Conservation (phyloP, 306 rosid genomes). For the Castanea sativa region DNA sequence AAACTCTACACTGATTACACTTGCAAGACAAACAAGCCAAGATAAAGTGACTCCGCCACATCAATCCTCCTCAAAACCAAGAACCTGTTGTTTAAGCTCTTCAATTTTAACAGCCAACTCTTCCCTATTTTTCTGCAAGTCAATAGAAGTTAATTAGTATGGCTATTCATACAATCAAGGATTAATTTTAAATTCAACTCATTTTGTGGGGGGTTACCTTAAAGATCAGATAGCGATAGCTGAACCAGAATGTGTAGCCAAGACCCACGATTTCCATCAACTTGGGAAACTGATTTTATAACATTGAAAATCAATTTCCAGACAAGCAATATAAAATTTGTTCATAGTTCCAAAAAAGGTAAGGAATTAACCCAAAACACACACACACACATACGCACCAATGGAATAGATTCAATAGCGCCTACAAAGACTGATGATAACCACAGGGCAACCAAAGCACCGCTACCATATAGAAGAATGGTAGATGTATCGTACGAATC, state of each 20-base stretch:
- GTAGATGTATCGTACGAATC: constrained; percentile 43
- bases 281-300: constrained; percentile 66
- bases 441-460: constrained; percentile 57
- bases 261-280: constrained; percentile 86
- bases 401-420: constrained; percentile 80
- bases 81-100: constrained; percentile 62
- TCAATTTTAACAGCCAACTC: constrained; percentile 65
- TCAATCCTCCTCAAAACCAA: constrained; percentile 58
- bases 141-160: not conserved
- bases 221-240: constrained; percentile 72
- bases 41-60: not conserved
- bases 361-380: not conserved
- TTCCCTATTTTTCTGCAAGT: constrained; percentile 72
- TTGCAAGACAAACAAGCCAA: not conserved
- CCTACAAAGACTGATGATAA: constrained; percentile 65
- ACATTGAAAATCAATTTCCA: not conserved
- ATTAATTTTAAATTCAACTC: not conserved
- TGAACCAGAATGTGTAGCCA: constrained; percentile 77
- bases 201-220: constrained; percentile 44
- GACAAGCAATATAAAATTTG: not conserved
- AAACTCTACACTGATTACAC: constrained; percentile 33
- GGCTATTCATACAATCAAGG: not conserved
- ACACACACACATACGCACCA: constrained; percentile 46
- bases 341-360: not conserved
- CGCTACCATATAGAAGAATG: constrained; percentile 46